Conservation (phyloP, 1,139 yeast species). For the Saccharomyces hybrid region DNA sequence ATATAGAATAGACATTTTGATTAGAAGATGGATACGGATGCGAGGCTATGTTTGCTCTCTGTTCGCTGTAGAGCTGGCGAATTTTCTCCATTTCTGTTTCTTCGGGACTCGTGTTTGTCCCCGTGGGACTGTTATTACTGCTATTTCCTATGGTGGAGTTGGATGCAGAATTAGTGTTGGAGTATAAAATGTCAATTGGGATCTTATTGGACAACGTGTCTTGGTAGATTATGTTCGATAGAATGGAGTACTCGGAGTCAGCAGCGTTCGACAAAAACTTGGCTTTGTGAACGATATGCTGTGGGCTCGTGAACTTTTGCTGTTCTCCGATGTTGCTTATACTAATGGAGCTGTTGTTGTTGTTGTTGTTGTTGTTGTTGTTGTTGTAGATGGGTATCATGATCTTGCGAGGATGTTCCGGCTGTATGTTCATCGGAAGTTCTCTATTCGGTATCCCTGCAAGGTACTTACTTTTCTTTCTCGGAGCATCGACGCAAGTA, state of each 20-base stretch:
- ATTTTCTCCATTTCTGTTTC: constrained; percentile 1
- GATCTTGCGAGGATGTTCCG: constrained; percentile 1
- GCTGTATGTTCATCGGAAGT: constrained; percentile 12
- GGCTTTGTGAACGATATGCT: constrained; percentile 22
- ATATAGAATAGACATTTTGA: constrained; percentile 19
- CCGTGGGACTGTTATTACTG: neutral
- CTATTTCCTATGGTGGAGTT: constrained; percentile 1
- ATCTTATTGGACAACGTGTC: constrained; percentile 30
- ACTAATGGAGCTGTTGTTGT: neutral
- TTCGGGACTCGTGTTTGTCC: constrained; percentile 4
- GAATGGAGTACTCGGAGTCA: constrained; percentile 66
- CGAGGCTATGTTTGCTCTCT: constrained; percentile 11
- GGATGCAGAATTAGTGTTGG: constrained; percentile 11
- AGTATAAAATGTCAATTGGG: constrained; percentile 22
- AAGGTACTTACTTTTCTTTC: constrained; percentile 77
- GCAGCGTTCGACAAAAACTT: constrained; percentile 65
- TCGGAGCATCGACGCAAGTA: constrained; percentile 84
- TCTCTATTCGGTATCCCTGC: constrained; percentile 43
- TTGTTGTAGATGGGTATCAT: neutral
- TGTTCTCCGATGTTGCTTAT: neutral
- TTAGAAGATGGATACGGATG: constrained; percentile 19
- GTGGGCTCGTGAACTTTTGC: constrained; percentile 1
- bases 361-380: neutral
- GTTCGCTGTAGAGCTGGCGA: neutral
- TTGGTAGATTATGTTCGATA: constrained; percentile 64